Percentiles rank a stretch among this genome's conserved stretches.
These are phyloP conservation scores for Zelopaecilomyces penicillatus DNA, from an alignment of 2,329 filamentous ascomycete species.

Conservation along the genomic window DNA sequence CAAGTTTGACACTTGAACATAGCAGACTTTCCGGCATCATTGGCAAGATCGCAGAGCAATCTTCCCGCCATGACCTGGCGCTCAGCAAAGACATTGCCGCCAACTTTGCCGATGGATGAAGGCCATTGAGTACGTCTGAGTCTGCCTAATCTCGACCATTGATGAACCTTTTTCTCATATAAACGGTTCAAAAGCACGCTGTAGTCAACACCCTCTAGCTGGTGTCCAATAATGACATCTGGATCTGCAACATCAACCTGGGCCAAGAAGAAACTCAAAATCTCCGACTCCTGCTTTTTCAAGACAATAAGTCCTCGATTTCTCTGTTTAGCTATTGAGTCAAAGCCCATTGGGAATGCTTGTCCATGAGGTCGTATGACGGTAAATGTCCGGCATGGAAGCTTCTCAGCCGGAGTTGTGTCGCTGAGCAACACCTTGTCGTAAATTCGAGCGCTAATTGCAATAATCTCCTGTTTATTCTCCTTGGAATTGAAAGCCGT, in stretches of 20 bases:
- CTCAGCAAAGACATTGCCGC: conserved; percentile 87
- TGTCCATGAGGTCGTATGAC: conserved; percentile 73
- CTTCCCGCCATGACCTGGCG: conserved; percentile 82
- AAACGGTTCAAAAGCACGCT: conserved; percentile 81
- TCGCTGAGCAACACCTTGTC: conserved; percentile 82
- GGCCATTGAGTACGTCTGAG: conserved; percentile 82
- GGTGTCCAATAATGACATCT: conserved; percentile 87
- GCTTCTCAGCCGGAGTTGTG: conserved; percentile 77
- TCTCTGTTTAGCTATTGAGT: conserved; percentile 61
- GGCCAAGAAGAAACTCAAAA: conserved; percentile 82
- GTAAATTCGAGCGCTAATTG: conserved; percentile 87
- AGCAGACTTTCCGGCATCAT: conserved; percentile 92
- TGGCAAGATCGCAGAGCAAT: conserved; percentile 85
- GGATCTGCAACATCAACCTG: conserved; percentile 83
- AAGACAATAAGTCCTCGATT: conserved; percentile 70
- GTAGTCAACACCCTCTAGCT: conserved; percentile 95
- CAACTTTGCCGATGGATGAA: conserved; percentile 72
- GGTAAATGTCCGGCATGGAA: conserved; percentile 86
- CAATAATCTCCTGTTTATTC: conserved; percentile 93
- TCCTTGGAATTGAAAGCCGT: conserved; percentile 83
- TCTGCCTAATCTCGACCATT: conserved; percentile 89
- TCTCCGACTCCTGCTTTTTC: conserved; percentile 74
- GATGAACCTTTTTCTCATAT: conserved; percentile 81
- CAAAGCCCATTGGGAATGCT: conserved; percentile 79
- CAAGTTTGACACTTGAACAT: conserved; percentile 98